A percentile compares a stretch with the other conserved stretches of the same genome.
Conservation (phyloP, 768 basidiomycete genomes). For the Lentinula boryana region DNA sequence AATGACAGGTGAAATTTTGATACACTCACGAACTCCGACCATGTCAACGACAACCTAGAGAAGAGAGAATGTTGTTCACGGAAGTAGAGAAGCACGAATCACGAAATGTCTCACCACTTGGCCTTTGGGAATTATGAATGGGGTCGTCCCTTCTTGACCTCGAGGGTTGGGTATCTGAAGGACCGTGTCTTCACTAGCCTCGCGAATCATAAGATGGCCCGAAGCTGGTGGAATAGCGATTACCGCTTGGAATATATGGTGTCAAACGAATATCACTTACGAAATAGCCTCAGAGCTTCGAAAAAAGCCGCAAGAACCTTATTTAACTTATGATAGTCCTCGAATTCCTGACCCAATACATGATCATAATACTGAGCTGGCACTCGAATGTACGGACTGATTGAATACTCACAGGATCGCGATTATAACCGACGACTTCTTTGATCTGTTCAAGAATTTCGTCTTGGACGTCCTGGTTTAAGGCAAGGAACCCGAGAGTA, state of each 20-base stretch:
- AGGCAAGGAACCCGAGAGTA: conserved; percentile 38
- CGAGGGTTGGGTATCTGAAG: conserved; percentile 33
- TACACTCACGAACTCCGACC: conserved; percentile 40
- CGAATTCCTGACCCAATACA: conserved; percentile 15
- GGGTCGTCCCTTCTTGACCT: conserved; percentile 30
- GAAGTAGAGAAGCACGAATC: neutral
- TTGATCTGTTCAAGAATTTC: conserved; percentile 41
- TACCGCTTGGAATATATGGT: neutral
- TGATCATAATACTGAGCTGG: conserved; percentile 8
- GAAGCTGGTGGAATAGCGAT: conserved; percentile 22
- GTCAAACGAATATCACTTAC: conserved; percentile 23
- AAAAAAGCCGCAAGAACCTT: conserved; percentile 39
- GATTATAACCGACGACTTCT: conserved; percentile 26
- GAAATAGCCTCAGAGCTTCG: conserved; percentile 39
- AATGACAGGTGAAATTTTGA: conserved; percentile 1
- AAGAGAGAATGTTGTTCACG: neutral
- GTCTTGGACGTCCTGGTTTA: conserved; percentile 41
- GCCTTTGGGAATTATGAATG: conserved; percentile 34
- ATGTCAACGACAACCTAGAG: conserved; percentile 36
- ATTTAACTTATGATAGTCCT: conserved; percentile 33
- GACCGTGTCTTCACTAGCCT: conserved; percentile 37
- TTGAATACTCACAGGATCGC: conserved; percentile 18
- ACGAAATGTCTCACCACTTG: conserved; percentile 19
- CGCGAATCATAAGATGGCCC: conserved; percentile 33
- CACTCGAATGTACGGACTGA: neutral